Base-by-base conservation (phyloP, 2,329 filamentous ascomycete genomes). In the Curvularia eragrostidis region DNA sequence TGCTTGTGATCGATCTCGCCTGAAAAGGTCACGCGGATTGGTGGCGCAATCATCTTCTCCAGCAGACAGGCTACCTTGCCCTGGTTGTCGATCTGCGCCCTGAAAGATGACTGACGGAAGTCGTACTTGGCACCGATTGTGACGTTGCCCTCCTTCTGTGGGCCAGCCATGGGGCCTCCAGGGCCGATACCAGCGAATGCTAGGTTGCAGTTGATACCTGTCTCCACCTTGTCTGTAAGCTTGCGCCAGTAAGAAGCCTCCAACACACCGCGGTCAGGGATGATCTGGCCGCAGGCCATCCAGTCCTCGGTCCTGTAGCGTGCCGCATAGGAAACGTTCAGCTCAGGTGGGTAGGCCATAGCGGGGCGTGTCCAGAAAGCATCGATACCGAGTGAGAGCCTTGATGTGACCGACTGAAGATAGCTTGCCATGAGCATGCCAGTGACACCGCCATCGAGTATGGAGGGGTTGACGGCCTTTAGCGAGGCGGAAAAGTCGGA, bases 41-140 rank as follows among this genome's bases (percentile, higher is more conserved):
- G 91, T 64, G 93, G 92, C 28, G 93, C 93, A 73, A 99, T 91
- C 74, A 93, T 89, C 88, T 97, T 98, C 85, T 99, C 95, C 68
- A 98, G 82, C 73, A 97, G 81, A 76, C 92, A 95, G 79, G 90
- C 91, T 61, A 99, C 85, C 83, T 96, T 97, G 77, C 95, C 95
- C 77, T 91, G 89, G 73, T 93, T 96, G 81, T 99, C 95, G 70
- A 98, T 86, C 82, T 99, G 95, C 43, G 94, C 95, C 66, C 94
- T 89, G 88, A 97, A 97, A 41, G 91, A 95, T 49, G 92, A 95
- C 54, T 91, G 95, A 75, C 91, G 87, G 87, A 99, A 99, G 78
- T 97, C 94, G 81, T 99, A 99, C 82, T 99, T 99, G 76, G 93
- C 91, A 72, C 94, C 95, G 71, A 98, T 85, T 53, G 93, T 92